phyloP scores from a whole-genome alignment of 2,329 filamentous ascomycete species.

The Apiospora malaysiana region DNA sequence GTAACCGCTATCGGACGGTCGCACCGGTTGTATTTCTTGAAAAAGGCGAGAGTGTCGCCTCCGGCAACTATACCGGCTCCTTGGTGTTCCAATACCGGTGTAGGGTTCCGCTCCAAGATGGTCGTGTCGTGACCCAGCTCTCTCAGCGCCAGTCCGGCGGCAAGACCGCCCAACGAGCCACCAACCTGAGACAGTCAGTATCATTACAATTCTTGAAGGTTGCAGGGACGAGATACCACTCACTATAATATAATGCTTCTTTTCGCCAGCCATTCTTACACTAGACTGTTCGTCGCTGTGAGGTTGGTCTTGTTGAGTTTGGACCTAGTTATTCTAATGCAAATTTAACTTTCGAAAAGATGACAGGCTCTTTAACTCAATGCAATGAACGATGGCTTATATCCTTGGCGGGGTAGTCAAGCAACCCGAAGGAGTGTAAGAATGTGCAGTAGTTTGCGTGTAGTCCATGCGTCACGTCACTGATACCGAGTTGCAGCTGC shows the following conservation, averaged over 20 bases:
- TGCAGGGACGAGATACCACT: background rate
- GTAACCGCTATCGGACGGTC: conserved; percentile 40
- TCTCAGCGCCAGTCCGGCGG: conserved; percentile 47
- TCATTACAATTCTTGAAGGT: background rate
- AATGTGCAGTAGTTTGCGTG: background rate
- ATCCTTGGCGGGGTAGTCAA: background rate
- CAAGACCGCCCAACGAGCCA: conserved; percentile 48
- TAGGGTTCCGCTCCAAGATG: conserved; percentile 51
- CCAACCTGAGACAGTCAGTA: conserved; percentile 41
- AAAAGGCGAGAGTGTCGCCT: conserved; percentile 48
- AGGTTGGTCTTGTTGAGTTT: background rate
- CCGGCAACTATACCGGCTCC: conserved; percentile 55
- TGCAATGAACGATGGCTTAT: background rate
- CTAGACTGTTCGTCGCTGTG: background rate
- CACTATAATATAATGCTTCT: conserved; percentile 22
- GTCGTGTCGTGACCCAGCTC: conserved; percentile 48
- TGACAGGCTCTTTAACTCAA: background rate
- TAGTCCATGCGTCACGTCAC: background rate
- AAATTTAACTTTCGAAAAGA: background rate
- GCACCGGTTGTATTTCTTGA: conserved; percentile 47
- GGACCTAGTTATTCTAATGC: background rate
- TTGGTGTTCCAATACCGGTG: conserved; percentile 51
- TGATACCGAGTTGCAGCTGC: background rate
- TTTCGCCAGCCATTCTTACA: background rate
- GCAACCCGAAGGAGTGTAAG: background rate